Percentiles rank a stretch among this genome's conserved stretches.
Conservation (phyloP, 139 green algal genomes). For the Chlamydomonas asymmetrica region DNA sequence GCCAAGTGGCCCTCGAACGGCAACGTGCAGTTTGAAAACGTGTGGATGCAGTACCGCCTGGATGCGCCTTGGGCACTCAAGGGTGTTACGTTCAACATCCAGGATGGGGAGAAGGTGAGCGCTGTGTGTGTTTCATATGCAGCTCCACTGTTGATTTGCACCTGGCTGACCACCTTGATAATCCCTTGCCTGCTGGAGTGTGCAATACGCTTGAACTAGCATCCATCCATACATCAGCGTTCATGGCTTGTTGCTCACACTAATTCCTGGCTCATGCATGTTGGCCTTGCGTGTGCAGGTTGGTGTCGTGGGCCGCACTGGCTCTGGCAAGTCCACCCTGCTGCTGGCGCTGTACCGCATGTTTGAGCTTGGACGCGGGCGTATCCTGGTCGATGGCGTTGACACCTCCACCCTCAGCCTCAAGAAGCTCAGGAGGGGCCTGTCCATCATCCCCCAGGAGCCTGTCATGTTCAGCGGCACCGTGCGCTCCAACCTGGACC, state of each 20-base stretch:
- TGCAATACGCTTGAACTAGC: no score
- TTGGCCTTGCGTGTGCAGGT: no score
- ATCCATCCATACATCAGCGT: no score
- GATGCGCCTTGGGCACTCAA: conserved; percentile 28
- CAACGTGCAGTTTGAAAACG: conserved; percentile 43
- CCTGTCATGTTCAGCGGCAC: conserved; percentile 81
- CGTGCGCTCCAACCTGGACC: conserved; percentile 83
- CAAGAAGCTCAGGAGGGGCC: conserved; percentile 45
- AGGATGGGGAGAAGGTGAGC: conserved; percentile 56
- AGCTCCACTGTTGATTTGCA: no score
- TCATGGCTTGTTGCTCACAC: no score
- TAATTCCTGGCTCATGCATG: no score
- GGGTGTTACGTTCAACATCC: conserved; percentile 42
- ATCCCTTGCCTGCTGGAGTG: no score
- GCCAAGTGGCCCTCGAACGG: conserved; percentile 45
- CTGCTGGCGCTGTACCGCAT: conserved; percentile 79
- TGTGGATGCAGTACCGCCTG: conserved; percentile 45
- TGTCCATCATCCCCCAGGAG: conserved; percentile 78
- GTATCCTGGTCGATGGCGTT: conserved; percentile 67
- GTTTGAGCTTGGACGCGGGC: conserved; percentile 58
- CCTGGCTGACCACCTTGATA: no score
- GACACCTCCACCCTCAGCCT: conserved; percentile 65
- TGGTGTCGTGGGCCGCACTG: conserved; percentile 69
- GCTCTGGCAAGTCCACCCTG: conserved; percentile 74
- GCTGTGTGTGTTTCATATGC: no score